Percentiles rank a stretch among this genome's conserved stretches.
Conservation (phyloP, 108 stramenopile genomes). For the Ochromonas danica region DNA sequence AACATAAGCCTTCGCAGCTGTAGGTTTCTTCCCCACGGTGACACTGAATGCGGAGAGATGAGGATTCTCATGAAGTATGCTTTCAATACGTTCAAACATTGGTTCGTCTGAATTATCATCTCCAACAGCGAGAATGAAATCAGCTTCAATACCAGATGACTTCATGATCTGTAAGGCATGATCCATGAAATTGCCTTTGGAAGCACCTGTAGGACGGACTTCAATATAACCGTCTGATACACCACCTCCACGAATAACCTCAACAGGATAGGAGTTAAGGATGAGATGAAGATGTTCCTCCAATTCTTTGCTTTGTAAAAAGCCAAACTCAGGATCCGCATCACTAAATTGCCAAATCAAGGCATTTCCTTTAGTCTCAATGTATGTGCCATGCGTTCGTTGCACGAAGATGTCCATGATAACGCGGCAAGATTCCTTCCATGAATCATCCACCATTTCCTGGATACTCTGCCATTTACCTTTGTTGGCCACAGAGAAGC, state of each 20-base stretch:
- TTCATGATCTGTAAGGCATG: constrained; percentile 45
- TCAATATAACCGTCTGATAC: constrained; percentile 60
- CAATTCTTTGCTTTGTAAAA: constrained; percentile 82
- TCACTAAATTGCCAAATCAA: constrained; percentile 68
- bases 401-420: constrained; percentile 65
- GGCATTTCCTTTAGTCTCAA: constrained; percentile 63
- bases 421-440: constrained; percentile 49
- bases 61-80: constrained; percentile 58
- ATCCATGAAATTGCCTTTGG: constrained; percentile 60
- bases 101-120: constrained; percentile 65
- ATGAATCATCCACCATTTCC: constrained; percentile 43
- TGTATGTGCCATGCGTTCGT: constrained; percentile 67
- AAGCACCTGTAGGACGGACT: constrained; percentile 63
- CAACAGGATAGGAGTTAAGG: constrained; percentile 79
- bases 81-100: constrained; percentile 74
- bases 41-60: constrained; percentile 64
- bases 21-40: constrained; percentile 95
- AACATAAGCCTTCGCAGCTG: constrained; percentile 85
- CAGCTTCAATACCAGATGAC: constrained; percentile 31
- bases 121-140: constrained; percentile 59
- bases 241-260: constrained; percentile 70
- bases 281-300: constrained; percentile 91
- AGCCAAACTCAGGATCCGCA: constrained; percentile 69
- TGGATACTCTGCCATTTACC: constrained; percentile 38
- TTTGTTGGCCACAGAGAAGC: not conserved